Base-by-base conservation (phyloP, 1,284 basidiomycete species). In the Leccinum huronense region DNA sequence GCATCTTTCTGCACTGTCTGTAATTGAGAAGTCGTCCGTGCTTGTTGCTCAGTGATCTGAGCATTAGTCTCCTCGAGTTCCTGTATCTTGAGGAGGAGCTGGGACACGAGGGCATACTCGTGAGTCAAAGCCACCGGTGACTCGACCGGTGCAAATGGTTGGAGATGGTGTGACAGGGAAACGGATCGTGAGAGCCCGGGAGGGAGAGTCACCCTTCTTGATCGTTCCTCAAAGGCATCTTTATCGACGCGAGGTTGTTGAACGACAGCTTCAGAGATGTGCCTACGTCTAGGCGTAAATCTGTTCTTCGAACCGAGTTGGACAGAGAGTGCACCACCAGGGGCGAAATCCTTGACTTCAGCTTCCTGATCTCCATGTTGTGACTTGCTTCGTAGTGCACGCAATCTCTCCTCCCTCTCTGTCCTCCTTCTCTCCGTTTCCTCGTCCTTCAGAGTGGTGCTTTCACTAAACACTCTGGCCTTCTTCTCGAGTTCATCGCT, bases 21-120 rank as follows among this genome's bases (percentile, higher is more conserved):
- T 30, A 93, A 78, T 62, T 87, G 85, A 33, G 78, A 76, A 14
- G 83, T 79, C 1, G 91, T 89, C 65, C 84, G 82, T 1, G 75
- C 75, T 71, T 93, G 89, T 72, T 93, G 85, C 65, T 84, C 79
- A 55, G 86, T 78, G 66, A 96, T 92, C 66, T 84, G 81, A 16
- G 80, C 68, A 71, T 97, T 93, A 11, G 90, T 84, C 63, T 88
- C 81, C 72, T 94, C 89, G 0, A 95, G 80, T 72, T 95, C 93
- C 33, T 83, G 80, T 59, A 95, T 89, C 77, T 94, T 94, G n/a
- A 78, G 71, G 36, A 94, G 75, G 4, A 95, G 83, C 72, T 92
- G 88, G 1, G 85, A 80, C 14, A 94, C 83, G 60, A 94, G 79
- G 13, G 82, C 81, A 33, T 84, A 82, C 69, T 91, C 81, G 45